Base-by-base conservation (phyloP, 176 grass and related monocot species). In the Themeda triandra region DNA sequence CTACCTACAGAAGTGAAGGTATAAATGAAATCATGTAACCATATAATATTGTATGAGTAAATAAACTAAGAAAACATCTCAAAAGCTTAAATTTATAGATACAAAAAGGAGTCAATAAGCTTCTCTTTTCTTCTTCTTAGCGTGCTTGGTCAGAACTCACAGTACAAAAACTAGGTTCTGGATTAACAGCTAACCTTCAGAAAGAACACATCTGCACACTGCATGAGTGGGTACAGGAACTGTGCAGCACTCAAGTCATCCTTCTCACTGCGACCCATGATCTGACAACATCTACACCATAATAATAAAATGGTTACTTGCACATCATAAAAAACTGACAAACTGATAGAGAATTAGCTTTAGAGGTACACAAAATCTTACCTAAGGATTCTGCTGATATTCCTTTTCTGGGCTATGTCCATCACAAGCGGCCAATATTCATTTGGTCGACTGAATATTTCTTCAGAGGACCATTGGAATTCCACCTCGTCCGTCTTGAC, bases 171-270 rank as follows among this genome's bases (percentile, higher is more conserved):
- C 14, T 3, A 14, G 36, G 42, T 53, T 53, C 49, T 21, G 8
- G 76, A 60, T 37, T 75, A 17, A 83, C n/a, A n/a, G n/a, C 37
- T 65, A 49, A 19, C 95, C 95, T 95, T 93, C 21, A 98, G 74
- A 83, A 98, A 95, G 75, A 98, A 95, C 80, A 98, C 90, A 73
- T 98, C 92, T 80, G 92, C 95, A 90, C 95, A 98, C 48, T 98
- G 95, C 92, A 98, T 98, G 87, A 91, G 95, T 73, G 92, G 95
- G 37, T 98, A 93, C 28, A 98, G 75, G 69, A 98, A 95, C 72
- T 98, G 92, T 28, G 89, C 92, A 80, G 91, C 95, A 60, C 87
- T 93, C 68, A 95, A 83, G 4, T 95, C 89, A 25, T 95, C 92
- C 42, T 88, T 81, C 46, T 95, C 95, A 72, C 31, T 83, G 66